Base-by-base conservation (phyloP, 192 early-diverging fungal species). In the Coemansia sp. region DNA sequence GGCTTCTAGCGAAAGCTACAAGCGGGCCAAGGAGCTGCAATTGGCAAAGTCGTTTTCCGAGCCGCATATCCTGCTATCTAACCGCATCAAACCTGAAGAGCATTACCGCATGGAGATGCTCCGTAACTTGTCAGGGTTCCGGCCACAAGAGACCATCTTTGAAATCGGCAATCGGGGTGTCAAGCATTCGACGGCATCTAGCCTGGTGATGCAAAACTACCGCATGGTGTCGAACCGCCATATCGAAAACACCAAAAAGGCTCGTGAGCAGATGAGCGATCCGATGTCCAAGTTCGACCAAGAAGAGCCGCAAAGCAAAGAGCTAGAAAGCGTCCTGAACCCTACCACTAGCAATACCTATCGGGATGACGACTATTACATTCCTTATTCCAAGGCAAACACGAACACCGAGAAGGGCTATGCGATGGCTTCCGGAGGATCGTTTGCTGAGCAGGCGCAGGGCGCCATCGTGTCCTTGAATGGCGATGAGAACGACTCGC, bases 71-170 rank as follows among this genome's bases (percentile, higher is more conserved):
- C 57, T 97, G 44, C 82, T 99, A 49, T 67, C 75, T 9, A 57
- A 63, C 19, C 59, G 77, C 14, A 77, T 86, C 2, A 63, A 83
- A 54, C 54, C 57, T 0, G 70, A 73, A 6, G 91, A 94, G 61
- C 74, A 80, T 26, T 58, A 84, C 20, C 88, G 88, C 19, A 63
- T 80, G 51, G 81, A 72, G 28, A 82, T 96, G 78, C 83, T 96
- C 46, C 80, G 72, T 16, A 79, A 81, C 48, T 82, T 95, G 45
- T 83, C 88, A 8, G 83, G 81, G 11, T 97, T 97, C 77, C 70
- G 93, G 14, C 94, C 94, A 8, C 59, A 73, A 21, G 92, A 97
- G 79, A 96, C 96, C 5, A 88, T 99, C 26, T 99, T 99, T 66
- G 96, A 99, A 62, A 82, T 93, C 31, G 92, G 92, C 20, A 87